Conservation (phyloP, 257 asterid genomes). For the Gardenia jasminoides region DNA sequence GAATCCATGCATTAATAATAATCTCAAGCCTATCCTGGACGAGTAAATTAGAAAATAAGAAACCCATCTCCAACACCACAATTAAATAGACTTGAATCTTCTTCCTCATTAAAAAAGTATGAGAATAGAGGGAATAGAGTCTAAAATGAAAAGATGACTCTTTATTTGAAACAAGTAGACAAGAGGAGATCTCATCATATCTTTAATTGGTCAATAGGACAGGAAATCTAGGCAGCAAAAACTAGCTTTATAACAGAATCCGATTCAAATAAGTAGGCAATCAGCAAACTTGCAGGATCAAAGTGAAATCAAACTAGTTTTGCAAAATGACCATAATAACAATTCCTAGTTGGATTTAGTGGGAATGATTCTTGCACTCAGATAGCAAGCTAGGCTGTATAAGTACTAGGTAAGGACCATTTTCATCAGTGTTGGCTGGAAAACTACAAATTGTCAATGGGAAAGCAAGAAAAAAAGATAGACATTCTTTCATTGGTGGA, state of each 20-base stretch:
- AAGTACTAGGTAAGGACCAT: background rate
- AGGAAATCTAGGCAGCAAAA: background rate
- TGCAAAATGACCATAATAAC: background rate
- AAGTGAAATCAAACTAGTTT: background rate
- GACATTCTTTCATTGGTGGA: background rate
- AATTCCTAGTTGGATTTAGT: background rate
- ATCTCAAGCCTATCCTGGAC: slow-evolving; percentile 88
- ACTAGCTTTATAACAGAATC: background rate
- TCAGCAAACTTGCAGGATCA: background rate
- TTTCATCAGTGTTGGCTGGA: background rate
- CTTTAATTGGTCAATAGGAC: background rate
- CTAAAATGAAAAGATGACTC: background rate
- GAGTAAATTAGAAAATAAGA: slow-evolving; percentile 15
- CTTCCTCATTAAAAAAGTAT: background rate
- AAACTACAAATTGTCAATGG: background rate
- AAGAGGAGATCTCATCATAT: background rate
- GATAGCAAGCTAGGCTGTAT: background rate
- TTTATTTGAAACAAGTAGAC: background rate
- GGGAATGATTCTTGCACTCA: background rate
- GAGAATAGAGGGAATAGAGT: background rate
- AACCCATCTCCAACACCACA: slow-evolving; percentile 3
- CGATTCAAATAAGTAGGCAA: background rate
- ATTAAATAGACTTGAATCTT: background rate
- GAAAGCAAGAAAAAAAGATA: background rate
- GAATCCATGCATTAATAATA: slow-evolving; percentile 64